A percentile compares a stretch with the other conserved stretches of the same genome.
phyloP scores from a whole-genome alignment of 1,139 yeast genomes.

The Nematodospora anomalae region DNA sequence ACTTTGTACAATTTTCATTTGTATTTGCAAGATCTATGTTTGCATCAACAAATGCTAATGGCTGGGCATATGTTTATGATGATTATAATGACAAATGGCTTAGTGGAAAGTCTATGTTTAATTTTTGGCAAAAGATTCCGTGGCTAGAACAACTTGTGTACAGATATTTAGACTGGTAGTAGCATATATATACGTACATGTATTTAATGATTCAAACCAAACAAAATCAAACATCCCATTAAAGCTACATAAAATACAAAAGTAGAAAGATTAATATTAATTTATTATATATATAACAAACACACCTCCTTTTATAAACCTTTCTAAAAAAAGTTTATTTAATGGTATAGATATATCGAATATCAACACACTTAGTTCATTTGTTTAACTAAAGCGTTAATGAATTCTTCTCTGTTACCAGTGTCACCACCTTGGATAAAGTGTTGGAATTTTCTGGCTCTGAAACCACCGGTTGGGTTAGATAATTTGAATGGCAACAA shows the following conservation, averaged over 20 bases:
- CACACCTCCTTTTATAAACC: conserved; percentile 7
- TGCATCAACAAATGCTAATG: not conserved
- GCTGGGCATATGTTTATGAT: conserved; percentile 24
- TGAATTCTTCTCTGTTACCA: conserved; percentile 99
- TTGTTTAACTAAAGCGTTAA: conserved; percentile 96
- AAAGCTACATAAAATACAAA: conserved; percentile 8
- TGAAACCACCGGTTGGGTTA: conserved; percentile 99
- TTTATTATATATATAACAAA: conserved; percentile 9
- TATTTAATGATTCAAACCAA: not conserved
- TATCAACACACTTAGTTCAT: conserved; percentile 63
- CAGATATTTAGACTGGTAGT: conserved; percentile 11
- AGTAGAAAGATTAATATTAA: conserved; percentile 5
- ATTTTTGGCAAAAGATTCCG: conserved; percentile 10
- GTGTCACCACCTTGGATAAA: conserved; percentile 99
- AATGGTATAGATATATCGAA: not conserved
- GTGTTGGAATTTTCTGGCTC: conserved; percentile 99
- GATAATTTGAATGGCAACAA: conserved; percentile 99
- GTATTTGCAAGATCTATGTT: not conserved
- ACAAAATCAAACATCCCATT: conserved; percentile 5
- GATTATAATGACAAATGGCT: conserved; percentile 16
- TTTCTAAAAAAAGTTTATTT: conserved; percentile 6
- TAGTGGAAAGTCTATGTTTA: conserved; percentile 3
- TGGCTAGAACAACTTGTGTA: conserved; percentile 11
- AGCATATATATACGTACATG: not conserved
- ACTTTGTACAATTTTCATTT: conserved; percentile 15